These are phyloP conservation scores for Acrodontium crateriforme DNA, from an alignment of 2,329 filamentous ascomycete species.

Conservation along the genomic window DNA sequence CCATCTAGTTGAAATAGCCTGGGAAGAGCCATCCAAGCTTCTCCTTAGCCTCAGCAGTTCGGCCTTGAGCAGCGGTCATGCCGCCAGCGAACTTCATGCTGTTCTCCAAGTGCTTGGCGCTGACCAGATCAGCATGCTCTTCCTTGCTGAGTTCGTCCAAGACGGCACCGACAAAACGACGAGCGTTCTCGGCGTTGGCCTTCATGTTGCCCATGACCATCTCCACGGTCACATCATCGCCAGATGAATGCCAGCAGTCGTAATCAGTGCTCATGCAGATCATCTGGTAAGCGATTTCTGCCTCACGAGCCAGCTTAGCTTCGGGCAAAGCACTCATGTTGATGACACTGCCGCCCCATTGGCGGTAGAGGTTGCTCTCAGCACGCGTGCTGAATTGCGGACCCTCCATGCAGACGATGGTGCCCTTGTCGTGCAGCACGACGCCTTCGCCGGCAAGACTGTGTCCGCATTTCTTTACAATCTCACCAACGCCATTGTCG, in stretches of 20 bases:
- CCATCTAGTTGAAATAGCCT: conserved; percentile 49
- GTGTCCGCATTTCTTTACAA: conserved; percentile 66
- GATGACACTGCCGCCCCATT: conserved; percentile 87
- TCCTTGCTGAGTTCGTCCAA: conserved; percentile 71
- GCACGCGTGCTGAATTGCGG: conserved; percentile 94
- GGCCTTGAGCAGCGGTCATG: conserved; percentile 68
- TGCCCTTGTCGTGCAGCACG: conserved; percentile 68
- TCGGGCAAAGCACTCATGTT: conserved; percentile 97
- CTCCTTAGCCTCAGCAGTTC: conserved; percentile 60
- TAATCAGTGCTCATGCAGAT: conserved; percentile 99
- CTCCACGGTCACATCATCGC: conserved; percentile 74
- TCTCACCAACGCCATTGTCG: conserved; percentile 59
- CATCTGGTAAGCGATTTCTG: conserved; percentile 93
- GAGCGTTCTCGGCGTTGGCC: conserved; percentile 79
- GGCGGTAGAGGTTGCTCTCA: conserved; percentile 87
- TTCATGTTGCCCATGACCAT: conserved; percentile 98
- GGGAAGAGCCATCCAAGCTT: conserved; percentile 81
- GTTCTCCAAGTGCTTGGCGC: conserved; percentile 69
- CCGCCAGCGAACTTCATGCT: conserved; percentile 62
- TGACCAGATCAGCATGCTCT: conserved; percentile 60
- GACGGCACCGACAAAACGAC: conserved; percentile 70
- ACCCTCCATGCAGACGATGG: conserved; percentile 94
- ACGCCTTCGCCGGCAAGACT: conserved; percentile 73
- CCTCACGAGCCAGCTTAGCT: conserved; percentile 89
- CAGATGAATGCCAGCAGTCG: conserved; percentile 85